Conservation (phyloP, 108 stramenopile genomes). For the Skeletonema tropicum region DNA sequence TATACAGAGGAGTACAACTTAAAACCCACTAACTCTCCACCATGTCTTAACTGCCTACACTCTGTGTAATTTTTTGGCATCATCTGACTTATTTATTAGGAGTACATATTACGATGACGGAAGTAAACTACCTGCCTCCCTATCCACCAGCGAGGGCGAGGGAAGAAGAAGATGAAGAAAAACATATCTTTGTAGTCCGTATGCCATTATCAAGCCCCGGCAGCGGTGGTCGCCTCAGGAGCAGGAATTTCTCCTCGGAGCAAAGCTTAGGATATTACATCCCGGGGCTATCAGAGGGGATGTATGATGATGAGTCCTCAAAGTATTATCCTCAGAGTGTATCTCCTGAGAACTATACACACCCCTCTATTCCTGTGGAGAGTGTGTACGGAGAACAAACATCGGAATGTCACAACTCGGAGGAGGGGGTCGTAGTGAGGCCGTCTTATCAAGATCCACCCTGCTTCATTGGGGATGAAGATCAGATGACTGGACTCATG, state of each 20-base stretch:
- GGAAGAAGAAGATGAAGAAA: not conserved
- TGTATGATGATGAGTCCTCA: not conserved
- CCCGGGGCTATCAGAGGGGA: not conserved
- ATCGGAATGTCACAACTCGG: not conserved
- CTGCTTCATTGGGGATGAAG: not conserved
- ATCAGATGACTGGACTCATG: not conserved
- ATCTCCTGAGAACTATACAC: not conserved
- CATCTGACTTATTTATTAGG: too few species aligned
- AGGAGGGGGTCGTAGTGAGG: not conserved
- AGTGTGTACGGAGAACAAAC: not conserved
- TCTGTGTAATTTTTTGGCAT: too few species aligned
- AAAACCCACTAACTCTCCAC: too few species aligned
- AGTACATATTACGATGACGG: not conserved
- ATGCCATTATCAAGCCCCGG: not conserved
- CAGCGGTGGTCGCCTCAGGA: not conserved
- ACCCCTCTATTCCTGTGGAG: not conserved
- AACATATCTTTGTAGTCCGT: not conserved
- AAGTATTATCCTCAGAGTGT: constrained; percentile 2
- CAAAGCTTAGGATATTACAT: not conserved
- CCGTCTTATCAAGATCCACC: not conserved
- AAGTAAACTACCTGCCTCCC: not conserved
- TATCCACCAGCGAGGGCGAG: not conserved
- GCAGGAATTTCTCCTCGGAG: not conserved
- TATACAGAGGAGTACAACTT: too few species aligned
- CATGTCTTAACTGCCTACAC: too few species aligned